These are phyloP conservation scores for Coemansia sp. DNA, from an alignment of 192 early-diverging fungal species.

Conservation along the genomic window DNA sequence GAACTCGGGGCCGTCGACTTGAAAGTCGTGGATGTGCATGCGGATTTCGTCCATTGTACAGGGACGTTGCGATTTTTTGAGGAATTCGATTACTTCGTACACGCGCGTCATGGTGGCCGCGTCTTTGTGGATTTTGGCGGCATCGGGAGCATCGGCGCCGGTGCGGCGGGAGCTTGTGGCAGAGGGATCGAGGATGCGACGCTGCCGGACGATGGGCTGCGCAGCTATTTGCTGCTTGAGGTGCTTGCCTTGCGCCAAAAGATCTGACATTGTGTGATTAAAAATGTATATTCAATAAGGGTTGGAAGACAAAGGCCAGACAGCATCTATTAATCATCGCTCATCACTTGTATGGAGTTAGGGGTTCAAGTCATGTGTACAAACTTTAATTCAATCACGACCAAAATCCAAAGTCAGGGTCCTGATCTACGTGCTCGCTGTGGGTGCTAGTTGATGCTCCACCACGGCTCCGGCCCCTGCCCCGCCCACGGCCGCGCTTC, in stretches of 20 bases:
- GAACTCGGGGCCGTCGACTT: constrained; percentile 57
- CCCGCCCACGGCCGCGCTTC: constrained; percentile 1
- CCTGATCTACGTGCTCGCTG: constrained; percentile 4
- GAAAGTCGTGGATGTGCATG: constrained; percentile 60
- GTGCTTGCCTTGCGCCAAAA: constrained; percentile 21
- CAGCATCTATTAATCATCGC: not conserved
- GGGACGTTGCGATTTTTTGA: constrained; percentile 59
- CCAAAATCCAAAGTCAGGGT: constrained; percentile 20
- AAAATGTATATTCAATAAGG: not conserved
- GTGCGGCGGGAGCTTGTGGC: constrained; percentile 9
- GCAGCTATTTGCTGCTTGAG: constrained; percentile 57
- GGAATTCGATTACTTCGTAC: constrained; percentile 39
- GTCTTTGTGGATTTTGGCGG: constrained; percentile 15
- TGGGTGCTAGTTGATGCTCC: not conserved
- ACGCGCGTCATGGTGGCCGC: constrained; percentile 28
- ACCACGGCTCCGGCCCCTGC: constrained; percentile 9
- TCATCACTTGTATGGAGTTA: not conserved
- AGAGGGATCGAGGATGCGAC: constrained; percentile 2
- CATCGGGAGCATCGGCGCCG: not conserved
- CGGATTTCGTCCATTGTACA: constrained; percentile 61
- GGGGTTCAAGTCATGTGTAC: constrained; percentile 7
- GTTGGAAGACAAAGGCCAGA: no score
- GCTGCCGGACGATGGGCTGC: constrained; percentile 49
- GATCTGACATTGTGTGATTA: constrained; percentile 28
- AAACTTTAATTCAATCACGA: constrained; percentile 1